phyloP scores from a whole-genome alignment of 768 basidiomycete species.

The Boletus patriciae region DNA sequence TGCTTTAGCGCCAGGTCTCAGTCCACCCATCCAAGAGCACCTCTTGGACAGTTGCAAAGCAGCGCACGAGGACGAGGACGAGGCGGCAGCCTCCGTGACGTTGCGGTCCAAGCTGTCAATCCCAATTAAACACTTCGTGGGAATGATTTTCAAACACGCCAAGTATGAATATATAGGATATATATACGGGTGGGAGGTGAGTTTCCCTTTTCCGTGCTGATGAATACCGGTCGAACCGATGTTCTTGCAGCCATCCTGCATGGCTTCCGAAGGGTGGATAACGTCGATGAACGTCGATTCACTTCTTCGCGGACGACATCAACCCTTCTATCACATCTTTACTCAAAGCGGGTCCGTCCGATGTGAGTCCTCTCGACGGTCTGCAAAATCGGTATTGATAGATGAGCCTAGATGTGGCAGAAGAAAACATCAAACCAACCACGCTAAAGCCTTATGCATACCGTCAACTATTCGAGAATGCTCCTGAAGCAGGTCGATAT shows the following conservation, averaged over 20 bases:
- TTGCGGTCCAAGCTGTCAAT: conserved; percentile 25
- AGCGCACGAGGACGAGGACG: conserved; percentile 33
- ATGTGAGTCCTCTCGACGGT: conserved; percentile 33
- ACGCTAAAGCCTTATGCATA: conserved; percentile 18
- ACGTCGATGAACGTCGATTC: conserved; percentile 41
- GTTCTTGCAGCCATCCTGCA: conserved; percentile 34
- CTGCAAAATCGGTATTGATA: not conserved
- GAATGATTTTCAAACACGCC: conserved; percentile 47
- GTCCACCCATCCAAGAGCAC: conserved; percentile 19
- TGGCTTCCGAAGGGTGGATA: conserved; percentile 45
- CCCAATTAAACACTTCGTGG: conserved; percentile 46
- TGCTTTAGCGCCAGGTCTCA: conserved; percentile 37
- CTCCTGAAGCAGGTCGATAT: conserved; percentile 34
- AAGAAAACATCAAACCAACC: conserved; percentile 35
- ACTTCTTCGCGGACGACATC: conserved; percentile 41
- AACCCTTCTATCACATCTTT: conserved; percentile 50
- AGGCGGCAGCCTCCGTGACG: conserved; percentile 25
- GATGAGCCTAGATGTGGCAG: conserved; percentile 34
- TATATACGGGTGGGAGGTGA: conserved; percentile 52
- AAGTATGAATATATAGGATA: conserved; percentile 43
- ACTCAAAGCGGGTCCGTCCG: conserved; percentile 35
- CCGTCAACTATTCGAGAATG: conserved; percentile 25
- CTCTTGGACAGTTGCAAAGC: conserved; percentile 34
- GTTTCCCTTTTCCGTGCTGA: not conserved
- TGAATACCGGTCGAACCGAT: not conserved